Conservation (phyloP, 2,329 filamentous ascomycete species). For the Aspergillus sp. region DNA sequence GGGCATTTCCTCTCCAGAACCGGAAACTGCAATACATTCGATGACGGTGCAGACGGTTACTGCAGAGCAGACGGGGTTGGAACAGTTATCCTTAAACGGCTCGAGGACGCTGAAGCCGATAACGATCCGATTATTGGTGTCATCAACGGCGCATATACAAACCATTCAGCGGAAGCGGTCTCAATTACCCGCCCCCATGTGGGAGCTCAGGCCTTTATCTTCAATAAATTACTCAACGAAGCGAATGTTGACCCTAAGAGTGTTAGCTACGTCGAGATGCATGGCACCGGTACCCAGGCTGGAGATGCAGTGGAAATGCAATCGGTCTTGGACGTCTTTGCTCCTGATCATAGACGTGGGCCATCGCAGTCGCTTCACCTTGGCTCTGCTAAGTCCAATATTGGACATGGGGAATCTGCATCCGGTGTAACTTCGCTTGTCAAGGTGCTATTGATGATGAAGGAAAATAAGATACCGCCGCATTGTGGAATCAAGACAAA, state of each 20-base stretch:
- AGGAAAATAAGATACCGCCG: slow-evolving; percentile 32
- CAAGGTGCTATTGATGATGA: slow-evolving; percentile 41
- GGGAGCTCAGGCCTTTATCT: slow-evolving; percentile 71
- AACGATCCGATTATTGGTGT: slow-evolving; percentile 69
- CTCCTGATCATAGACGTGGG: slow-evolving; percentile 46
- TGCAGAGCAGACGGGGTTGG: slow-evolving; percentile 77
- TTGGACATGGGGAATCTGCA: slow-evolving; percentile 64
- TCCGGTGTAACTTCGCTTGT: slow-evolving; percentile 51
- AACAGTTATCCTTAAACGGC: slow-evolving; percentile 73
- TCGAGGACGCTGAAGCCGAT: slow-evolving; percentile 75
- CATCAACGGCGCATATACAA: slow-evolving; percentile 73
- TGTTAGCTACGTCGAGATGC: slow-evolving; percentile 84
- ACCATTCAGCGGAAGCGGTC: slow-evolving; percentile 78
- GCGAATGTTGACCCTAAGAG: slow-evolving; percentile 75
- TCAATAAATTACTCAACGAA: slow-evolving; percentile 67
- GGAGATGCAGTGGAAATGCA: slow-evolving; percentile 79
- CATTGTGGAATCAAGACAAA: slow-evolving; percentile 39
- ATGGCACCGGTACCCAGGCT: slow-evolving; percentile 84
- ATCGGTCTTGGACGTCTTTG: slow-evolving; percentile 68
- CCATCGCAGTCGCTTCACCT: slow-evolving; percentile 54
- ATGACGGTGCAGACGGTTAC: slow-evolving; percentile 78
- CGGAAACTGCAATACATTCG: slow-evolving; percentile 77
- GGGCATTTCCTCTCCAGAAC: slow-evolving; percentile 71
- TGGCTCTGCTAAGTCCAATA: slow-evolving; percentile 64
- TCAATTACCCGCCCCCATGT: slow-evolving; percentile 84